A percentile compares a stretch with the other conserved stretches of the same genome.
phyloP scores from a whole-genome alignment of 2,329 filamentous ascomycete genomes.

The Monosporascus sp. region DNA sequence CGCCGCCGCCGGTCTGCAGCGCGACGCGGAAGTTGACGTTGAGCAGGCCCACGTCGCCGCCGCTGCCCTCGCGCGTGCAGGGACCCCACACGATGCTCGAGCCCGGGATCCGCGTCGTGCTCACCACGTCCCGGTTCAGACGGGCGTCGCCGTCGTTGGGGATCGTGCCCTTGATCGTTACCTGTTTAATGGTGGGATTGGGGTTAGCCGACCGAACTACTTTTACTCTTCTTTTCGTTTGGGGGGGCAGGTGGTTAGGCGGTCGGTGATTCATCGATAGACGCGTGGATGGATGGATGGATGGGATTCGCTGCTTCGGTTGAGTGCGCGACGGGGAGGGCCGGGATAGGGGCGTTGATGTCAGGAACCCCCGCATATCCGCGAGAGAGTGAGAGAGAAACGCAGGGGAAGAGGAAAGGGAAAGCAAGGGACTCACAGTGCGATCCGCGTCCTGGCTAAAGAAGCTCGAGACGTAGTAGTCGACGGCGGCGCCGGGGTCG shows the following conservation, averaged over 20 bases:
- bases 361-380: not conserved
- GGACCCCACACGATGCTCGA: conserved; percentile 28
- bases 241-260: not conserved
- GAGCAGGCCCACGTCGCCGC: conserved; percentile 31
- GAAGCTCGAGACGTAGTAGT: conserved; percentile 30
- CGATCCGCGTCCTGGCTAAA: conserved; percentile 31
- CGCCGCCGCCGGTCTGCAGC: conserved; percentile 24
- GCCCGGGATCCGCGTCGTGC: conserved; percentile 22
- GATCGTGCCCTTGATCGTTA: conserved; percentile 23
- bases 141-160: conserved; percentile 18
- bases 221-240: not conserved
- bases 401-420: not conserved
- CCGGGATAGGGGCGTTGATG: not conserved
- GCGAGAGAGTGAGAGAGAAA: not conserved
- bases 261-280: not conserved
- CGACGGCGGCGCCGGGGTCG: conserved; percentile 26
- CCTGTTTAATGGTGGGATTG: conserved; percentile 11
- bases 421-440: conserved; percentile 21
- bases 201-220: not conserved
- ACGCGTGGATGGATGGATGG: no score
- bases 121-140: conserved; percentile 24
- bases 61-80: conserved; percentile 21
- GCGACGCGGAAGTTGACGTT: conserved; percentile 37
- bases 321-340: not conserved
- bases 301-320: no score